phyloP scores from a whole-genome alignment of 2,329 filamentous ascomycete species.

The Zasmidium cellare region DNA sequence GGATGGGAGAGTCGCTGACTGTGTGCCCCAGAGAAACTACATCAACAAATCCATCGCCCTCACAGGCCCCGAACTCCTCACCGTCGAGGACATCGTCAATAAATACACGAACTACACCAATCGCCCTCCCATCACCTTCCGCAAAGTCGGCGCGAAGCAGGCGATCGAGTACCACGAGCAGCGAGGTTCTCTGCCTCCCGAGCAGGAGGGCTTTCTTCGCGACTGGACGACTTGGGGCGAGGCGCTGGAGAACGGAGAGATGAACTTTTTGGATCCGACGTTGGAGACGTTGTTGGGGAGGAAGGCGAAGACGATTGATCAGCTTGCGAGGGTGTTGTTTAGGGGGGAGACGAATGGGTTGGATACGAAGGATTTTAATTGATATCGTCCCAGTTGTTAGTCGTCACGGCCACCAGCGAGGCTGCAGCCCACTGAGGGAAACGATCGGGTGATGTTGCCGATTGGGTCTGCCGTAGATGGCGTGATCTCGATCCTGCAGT shows the following conservation, averaged over 20 bases:
- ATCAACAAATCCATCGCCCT: background rate
- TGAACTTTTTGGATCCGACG: background rate
- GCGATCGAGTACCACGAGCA: background rate
- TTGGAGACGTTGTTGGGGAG: background rate
- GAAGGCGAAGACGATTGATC: background rate
- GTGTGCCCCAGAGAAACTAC: background rate
- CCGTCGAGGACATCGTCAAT: background rate
- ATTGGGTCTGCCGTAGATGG: slow-evolving; percentile 59
- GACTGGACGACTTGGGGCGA: background rate
- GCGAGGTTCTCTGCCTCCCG: background rate
- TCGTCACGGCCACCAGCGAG: slow-evolving; percentile 3
- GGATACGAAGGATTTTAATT: slow-evolving; percentile 13
- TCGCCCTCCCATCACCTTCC: background rate
- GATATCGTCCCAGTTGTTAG: too few species aligned
- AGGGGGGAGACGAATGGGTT: slow-evolving; percentile 1
- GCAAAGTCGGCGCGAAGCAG: background rate
- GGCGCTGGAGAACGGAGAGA: background rate
- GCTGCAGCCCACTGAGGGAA: background rate
- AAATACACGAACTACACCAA: background rate
- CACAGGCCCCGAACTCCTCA: background rate
- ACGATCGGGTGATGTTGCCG: slow-evolving; percentile 39
- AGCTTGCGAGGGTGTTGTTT: background rate
- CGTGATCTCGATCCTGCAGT: slow-evolving; percentile 35
- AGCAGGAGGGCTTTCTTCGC: background rate
- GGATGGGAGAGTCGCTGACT: too few species aligned